Evolutionary conservation across 2,329 filamentous ascomycete species (phyloP), one percentile per base, ranked within the genome.

Genomic region (Diplodia corticola): DNA sequence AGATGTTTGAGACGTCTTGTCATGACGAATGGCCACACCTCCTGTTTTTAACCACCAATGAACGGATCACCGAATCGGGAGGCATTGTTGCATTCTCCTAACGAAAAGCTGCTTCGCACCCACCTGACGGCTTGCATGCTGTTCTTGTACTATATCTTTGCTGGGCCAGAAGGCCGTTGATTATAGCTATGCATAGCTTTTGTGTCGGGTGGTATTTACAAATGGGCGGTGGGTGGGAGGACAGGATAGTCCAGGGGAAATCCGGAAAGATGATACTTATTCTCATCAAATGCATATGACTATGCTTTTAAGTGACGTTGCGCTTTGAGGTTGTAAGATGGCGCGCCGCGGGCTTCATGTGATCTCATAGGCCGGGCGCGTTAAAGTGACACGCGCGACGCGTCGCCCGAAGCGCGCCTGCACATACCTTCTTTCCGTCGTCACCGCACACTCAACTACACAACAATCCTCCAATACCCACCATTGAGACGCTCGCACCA

Each of bases 401-500:
- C 63, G 63, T 64, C 63, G 63, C 50, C 50, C 63, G 15, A 49
- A 12, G 26, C 40, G 44, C 57, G 57, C 26, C 26, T 46, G 44
- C 57, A 46, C 48, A 28, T 33, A 33, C 55, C 17, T 44, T 44
- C 57, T 61, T 50, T 61, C 57, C 17, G 13, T n/a, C 40, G 35
- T 7, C 26, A 17, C 10, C 57, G 57, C 44, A 17, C 37, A 1
- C 49, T 26, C 22, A 51, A 26, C 63, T n/a, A 57, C 63, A 13
- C 44, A 22, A n/a, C 20, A 17, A 22, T 26, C 20, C 22, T 10
- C 15, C 26, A 13, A 44, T 7, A 15, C n/a, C 44, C 40, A 37
- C 63, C 44, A 30, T 50, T 5, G 17, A 50, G 24, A 44, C 22
- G 17, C 22, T 17, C 24, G 17, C 44, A 44, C 51, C 69, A 89